Conservation (phyloP, 1,284 basidiomycete species). For the Somion occarium region DNA sequence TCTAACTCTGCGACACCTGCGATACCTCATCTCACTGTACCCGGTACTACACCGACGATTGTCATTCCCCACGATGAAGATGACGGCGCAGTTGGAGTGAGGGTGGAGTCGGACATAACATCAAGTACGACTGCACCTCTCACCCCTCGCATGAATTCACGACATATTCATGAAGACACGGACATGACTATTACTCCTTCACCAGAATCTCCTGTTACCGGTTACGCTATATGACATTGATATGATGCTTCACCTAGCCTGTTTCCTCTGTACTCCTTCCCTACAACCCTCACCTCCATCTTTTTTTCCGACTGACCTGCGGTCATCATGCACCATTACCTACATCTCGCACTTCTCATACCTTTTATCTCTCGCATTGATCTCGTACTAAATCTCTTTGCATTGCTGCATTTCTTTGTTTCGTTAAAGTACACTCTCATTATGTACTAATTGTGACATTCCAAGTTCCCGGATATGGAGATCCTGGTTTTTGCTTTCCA, state of each 20-base stretch:
- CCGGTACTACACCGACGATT: background rate
- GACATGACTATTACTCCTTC: constrained; percentile 20
- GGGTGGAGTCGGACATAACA: background rate
- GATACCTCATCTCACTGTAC: background rate
- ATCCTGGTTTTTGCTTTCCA: too few relatives aligned
- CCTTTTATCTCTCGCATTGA: too few relatives aligned
- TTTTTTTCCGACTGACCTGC: too few relatives aligned
- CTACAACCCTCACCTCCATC: too few relatives aligned
- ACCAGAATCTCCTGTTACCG: constrained; percentile 1
- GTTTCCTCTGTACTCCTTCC: background rate
- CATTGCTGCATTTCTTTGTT: background rate
- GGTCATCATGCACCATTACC: too few relatives aligned
- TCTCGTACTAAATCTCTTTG: background rate
- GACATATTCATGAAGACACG: constrained; percentile 21
- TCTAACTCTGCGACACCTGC: background rate
- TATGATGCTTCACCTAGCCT: background rate
- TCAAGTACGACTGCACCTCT: constrained; percentile 12
- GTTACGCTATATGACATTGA: background rate
- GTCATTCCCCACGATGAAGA: background rate
- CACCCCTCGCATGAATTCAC: constrained; percentile 17
- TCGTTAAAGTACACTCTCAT: too few relatives aligned
- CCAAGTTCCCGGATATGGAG: too few relatives aligned
- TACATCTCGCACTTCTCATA: too few relatives aligned
- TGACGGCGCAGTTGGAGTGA: background rate
- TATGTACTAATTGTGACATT: too few relatives aligned